A percentile compares a stretch with the other conserved stretches of the same genome.
Evolutionary conservation across 345 rosid species (phyloP).

Genomic region (Brassica nigra): DNA sequence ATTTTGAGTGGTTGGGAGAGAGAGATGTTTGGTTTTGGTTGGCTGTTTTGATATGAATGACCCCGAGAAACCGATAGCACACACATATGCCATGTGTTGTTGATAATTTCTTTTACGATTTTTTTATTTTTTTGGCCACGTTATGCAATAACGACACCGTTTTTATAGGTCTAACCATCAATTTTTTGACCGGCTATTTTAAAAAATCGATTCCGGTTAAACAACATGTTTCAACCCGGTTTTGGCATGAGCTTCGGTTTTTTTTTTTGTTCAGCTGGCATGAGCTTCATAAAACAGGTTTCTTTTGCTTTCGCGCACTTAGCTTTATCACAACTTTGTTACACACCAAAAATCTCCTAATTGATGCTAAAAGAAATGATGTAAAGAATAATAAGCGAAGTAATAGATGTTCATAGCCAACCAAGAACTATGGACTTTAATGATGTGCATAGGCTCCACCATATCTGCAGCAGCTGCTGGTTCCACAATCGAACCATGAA

Average conservation of each 20-base stretch:
- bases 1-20: slow-evolving; percentile 30
- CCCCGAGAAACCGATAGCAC: slow-evolving; percentile 19
- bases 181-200: neutral
- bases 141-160: neutral
- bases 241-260: neutral
- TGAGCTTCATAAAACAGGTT: too few relatives aligned
- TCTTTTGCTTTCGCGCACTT: too few relatives aligned
- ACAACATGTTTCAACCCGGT: neutral
- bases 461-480: neutral
- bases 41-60: slow-evolving; percentile 17
- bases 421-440: neutral
- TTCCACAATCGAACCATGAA: neutral
- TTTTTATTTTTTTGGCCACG: neutral
- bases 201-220: neutral
- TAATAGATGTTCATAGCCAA: neutral
- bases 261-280: too few relatives aligned
- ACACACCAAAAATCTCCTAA: neutral
- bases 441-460: neutral
- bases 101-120: slow-evolving; percentile 4
- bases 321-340: neutral
- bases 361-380: neutral
- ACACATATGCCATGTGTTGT: slow-evolving; percentile 14
- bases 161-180: neutral
- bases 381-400: neutral
- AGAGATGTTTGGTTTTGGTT: slow-evolving; percentile 21